A percentile compares a stretch with the other conserved stretches of the same genome.
Evolutionary conservation across 345 rosid genomes (phyloP).

Genomic region (Kandelia obovata): DNA sequence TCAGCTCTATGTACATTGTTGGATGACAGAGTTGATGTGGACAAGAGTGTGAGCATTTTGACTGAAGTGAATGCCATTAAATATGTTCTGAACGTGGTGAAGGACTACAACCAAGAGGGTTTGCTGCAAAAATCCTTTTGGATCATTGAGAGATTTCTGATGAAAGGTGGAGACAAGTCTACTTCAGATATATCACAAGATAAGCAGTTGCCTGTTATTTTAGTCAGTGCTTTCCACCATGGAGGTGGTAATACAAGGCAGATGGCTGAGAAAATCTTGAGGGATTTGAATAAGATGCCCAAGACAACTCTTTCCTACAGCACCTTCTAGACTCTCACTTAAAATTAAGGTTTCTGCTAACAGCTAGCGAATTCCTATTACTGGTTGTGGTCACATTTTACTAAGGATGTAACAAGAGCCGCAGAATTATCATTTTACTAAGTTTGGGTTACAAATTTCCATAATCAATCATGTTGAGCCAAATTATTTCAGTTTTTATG

Average conservation of each 20-base stretch:
- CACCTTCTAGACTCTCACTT: constrained; percentile 24
- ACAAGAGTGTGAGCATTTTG: constrained; percentile 56
- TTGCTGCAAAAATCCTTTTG: constrained; percentile 75
- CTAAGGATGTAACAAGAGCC: not conserved
- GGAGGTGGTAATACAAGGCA: constrained; percentile 70
- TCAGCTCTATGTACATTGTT: constrained; percentile 77
- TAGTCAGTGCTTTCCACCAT: constrained; percentile 73
- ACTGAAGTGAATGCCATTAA: constrained; percentile 51
- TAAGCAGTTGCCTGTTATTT: constrained; percentile 52
- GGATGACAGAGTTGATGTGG: constrained; percentile 78
- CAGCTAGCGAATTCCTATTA: not conserved
- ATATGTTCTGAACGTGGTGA: constrained; percentile 56
- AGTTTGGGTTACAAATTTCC: not conserved
- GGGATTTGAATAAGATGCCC: constrained; percentile 75
- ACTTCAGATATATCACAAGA: constrained; percentile 68
- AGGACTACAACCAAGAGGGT: constrained; percentile 62
- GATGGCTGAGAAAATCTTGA: constrained; percentile 76
- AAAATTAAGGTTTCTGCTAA: not conserved
- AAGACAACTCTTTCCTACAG: constrained; percentile 17
- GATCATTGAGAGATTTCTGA: constrained; percentile 77
- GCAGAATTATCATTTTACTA: constrained; percentile 3
- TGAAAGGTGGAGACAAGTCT: constrained; percentile 52
- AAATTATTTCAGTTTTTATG: not conserved
- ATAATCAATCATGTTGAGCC: not conserved
- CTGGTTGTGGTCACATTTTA: not conserved